Base-by-base conservation (phyloP, 306 rosid genomes). In the Urtica urens region DNA sequence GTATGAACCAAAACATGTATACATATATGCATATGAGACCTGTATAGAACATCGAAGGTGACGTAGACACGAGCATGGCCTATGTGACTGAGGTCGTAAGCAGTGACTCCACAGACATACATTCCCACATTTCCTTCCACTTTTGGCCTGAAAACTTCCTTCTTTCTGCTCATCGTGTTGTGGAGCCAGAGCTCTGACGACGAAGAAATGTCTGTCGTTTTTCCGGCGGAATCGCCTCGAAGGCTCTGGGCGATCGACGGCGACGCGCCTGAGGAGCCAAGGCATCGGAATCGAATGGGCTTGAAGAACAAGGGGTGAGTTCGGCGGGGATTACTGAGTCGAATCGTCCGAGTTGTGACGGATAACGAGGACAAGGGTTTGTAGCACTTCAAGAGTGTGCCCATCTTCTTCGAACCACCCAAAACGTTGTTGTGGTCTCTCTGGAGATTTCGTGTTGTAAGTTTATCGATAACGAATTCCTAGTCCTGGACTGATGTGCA, bases 61-160 rank as follows among this genome's bases (percentile, higher is more conserved):
- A 90, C 75, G 39, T 85, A 85, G 38, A 82, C 95, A 40, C 99
- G 99, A 45, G 99, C 99, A 37, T 90, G 99, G 42, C 99, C 99
- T 44, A 90, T 77, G 60, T 90, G 99, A 62, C 99, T 90, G 44
- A 90, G 87, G 61, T 85, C 95, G 50, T 90, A 90, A 20, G 96
- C 96, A 1, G 99, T 90, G 46, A 90, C 95, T 16, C 99, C 96
- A 25, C 99, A 90, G 1, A 90, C 99, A 35, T 90, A 90, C 96
- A 85, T 90, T 47, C 94, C 88, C 8, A 85, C 99, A 54, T 60
- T 86, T 5, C 73, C 82, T 51, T 79, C 85, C 7, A 75, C 65
- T 72, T 85, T 90, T 27, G 99, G 78, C 60, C 64, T 73, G 35
- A 90, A 79, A 8, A 71, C 30, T 49, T 82, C 79, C 70, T 73